These are phyloP conservation scores for Aspergillus bertholletiae DNA, from an alignment of 495 filamentous ascomycete species.

Conservation along the genomic window DNA sequence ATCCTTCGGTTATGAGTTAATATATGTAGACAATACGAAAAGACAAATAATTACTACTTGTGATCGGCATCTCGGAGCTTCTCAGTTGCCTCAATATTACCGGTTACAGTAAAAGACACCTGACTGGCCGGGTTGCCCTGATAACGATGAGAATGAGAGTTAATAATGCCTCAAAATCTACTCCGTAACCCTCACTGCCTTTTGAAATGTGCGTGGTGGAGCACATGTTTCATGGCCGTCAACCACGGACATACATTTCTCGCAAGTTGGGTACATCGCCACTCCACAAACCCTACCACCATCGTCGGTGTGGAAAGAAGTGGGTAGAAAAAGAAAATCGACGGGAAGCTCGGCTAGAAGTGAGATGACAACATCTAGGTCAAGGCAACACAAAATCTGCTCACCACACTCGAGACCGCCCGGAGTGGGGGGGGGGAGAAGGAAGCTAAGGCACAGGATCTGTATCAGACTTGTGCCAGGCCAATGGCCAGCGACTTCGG, in stretches of 20 bases:
- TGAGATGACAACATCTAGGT: background rate
- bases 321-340: background rate
- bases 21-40: too few species aligned
- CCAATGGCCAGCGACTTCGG: background rate
- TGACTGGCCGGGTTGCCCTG: background rate
- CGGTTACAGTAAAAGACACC: background rate
- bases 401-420: background rate
- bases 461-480: background rate
- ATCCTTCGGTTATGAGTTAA: too few species aligned
- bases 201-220: conserved; percentile 3
- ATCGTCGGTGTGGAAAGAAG: conserved; percentile 2
- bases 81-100: too few species aligned
- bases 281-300: background rate
- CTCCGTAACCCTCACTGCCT: background rate
- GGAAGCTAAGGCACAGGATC: background rate
- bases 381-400: background rate
- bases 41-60: too few species aligned
- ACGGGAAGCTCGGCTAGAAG: conserved; percentile 1
- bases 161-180: background rate
- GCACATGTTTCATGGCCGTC: conserved; percentile 5
- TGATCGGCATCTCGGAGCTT: too few species aligned
- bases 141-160: background rate
- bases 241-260: background rate
- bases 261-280: background rate
- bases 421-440: background rate